A percentile compares a stretch with the other conserved stretches of the same genome.
These are phyloP conservation scores for Ichthyophonus hoferi DNA, from an alignment of 208 protist species.

Conservation along the genomic window DNA sequence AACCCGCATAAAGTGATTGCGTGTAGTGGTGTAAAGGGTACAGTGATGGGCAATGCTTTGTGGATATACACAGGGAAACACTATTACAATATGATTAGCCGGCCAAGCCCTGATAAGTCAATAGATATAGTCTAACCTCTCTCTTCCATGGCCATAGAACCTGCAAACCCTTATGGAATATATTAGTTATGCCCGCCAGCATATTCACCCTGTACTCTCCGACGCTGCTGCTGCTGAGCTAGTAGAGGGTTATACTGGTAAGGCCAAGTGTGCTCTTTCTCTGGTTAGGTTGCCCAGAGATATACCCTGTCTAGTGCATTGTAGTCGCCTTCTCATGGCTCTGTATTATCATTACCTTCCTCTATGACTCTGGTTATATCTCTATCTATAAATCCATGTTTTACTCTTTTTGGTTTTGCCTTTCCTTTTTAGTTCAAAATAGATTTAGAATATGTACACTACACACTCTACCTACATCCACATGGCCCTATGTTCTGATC, in stretches of 20 bases:
- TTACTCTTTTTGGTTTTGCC: no score
- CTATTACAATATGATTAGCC: not conserved
- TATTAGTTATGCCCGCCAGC: constrained; percentile 59
- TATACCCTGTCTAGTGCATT: no score
- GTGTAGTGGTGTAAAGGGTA: not conserved
- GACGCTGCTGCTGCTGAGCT: constrained; percentile 20
- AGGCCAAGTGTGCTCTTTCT: no score
- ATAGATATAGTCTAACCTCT: not conserved
- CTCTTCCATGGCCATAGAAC: not conserved
- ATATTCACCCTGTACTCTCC: constrained; percentile 14
- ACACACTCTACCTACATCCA: no score
- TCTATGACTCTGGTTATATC: no score
- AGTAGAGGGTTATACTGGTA: constrained; percentile 26
- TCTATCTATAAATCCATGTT: no score
- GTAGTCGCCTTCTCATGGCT: no score
- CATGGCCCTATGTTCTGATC: no score
- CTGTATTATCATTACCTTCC: no score
- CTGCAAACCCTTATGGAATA: constrained; percentile 59
- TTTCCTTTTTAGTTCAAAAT: no score
- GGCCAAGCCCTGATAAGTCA: not conserved
- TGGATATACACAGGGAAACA: not conserved
- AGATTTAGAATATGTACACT: no score
- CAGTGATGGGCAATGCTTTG: not conserved
- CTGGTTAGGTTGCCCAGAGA: no score
- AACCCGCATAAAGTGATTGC: not conserved